Percentiles rank a stretch among this genome's conserved stretches.
These are phyloP conservation scores for Botryotinia narcissicola DNA, from an alignment of 2,329 filamentous ascomycete genomes.

Conservation along the genomic window DNA sequence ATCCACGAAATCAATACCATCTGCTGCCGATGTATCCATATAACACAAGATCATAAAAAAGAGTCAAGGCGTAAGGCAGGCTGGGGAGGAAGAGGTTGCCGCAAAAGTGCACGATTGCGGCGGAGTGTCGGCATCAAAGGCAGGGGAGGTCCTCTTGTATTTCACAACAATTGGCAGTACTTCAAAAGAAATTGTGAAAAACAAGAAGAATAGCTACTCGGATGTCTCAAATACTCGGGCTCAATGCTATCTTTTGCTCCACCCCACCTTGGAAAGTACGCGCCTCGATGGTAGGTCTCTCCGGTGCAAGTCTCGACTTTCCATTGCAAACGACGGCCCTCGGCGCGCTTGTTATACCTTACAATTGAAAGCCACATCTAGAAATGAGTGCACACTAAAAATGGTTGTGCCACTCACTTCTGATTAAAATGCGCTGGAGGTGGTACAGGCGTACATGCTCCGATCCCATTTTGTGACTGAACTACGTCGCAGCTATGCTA, in stretches of 20 bases:
- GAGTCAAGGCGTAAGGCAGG: neutral
- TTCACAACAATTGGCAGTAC: accelerated
- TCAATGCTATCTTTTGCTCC: neutral
- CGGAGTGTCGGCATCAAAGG: neutral
- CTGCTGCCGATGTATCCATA: too few species aligned
- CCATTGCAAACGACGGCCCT: neutral
- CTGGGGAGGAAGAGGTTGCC: too few species aligned
- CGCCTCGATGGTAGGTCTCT: too few species aligned
- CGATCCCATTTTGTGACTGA: neutral
- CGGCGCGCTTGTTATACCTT: neutral
- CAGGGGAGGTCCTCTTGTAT: neutral
- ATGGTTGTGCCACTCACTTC: neutral
- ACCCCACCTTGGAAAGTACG: neutral
- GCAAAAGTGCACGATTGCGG: neutral
- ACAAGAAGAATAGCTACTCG: too few species aligned
- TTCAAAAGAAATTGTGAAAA: neutral
- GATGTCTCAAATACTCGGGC: too few species aligned
- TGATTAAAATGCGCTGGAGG: too few species aligned
- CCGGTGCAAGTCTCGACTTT: neutral
- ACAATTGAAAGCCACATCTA: neutral
- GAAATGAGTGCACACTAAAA: neutral
- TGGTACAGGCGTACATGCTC: neutral
- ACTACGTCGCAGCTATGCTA: neutral
- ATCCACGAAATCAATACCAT: neutral
- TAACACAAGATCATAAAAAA: too few species aligned